A percentile compares a stretch with the other conserved stretches of the same genome.
phyloP scores from a whole-genome alignment of 2,329 filamentous ascomycete genomes.

The Neonectria magnoliae region DNA sequence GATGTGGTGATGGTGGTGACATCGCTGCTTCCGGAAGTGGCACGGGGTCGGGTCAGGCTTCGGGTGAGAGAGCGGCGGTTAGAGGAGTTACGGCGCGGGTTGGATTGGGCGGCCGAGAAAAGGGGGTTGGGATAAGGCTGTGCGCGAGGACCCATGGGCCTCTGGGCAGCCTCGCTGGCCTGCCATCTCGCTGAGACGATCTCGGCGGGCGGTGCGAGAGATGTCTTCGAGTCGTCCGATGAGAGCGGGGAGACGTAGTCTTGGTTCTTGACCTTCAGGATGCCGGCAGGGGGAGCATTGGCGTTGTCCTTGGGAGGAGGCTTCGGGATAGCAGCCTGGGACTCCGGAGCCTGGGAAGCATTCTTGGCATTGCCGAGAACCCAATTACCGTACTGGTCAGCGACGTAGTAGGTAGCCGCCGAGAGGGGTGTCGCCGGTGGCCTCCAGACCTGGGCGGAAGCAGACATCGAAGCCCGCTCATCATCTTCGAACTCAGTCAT shows the following conservation, averaged over 20 bases:
- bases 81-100: constrained; percentile 34
- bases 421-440: constrained; percentile 58
- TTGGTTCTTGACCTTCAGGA: constrained; percentile 7
- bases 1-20: constrained; percentile 47
- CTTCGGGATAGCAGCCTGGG: constrained; percentile 23
- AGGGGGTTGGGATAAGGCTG: constrained; percentile 33
- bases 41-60: constrained; percentile 38
- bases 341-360: constrained; percentile 40
- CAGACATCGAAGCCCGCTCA: constrained; percentile 49
- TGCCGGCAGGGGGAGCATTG: constrained; percentile 12
- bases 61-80: constrained; percentile 34
- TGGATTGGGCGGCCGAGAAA: constrained; percentile 37
- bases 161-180: constrained; percentile 22
- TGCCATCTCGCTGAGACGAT: constrained; percentile 43
- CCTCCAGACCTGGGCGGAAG: constrained; percentile 59
- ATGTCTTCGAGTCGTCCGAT: background rate
- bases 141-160: constrained; percentile 31
- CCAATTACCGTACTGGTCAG: constrained; percentile 65
- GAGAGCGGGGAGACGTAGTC: constrained; percentile 2
- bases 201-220: constrained; percentile 45
- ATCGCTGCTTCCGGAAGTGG: constrained; percentile 46
- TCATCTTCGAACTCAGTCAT: constrained; percentile 65
- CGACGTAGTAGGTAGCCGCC: constrained; percentile 59
- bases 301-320: constrained; percentile 36
- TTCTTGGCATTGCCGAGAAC: constrained; percentile 54